Conservation (phyloP, 148 eudicot genomes). For the Bassia scoparia region DNA sequence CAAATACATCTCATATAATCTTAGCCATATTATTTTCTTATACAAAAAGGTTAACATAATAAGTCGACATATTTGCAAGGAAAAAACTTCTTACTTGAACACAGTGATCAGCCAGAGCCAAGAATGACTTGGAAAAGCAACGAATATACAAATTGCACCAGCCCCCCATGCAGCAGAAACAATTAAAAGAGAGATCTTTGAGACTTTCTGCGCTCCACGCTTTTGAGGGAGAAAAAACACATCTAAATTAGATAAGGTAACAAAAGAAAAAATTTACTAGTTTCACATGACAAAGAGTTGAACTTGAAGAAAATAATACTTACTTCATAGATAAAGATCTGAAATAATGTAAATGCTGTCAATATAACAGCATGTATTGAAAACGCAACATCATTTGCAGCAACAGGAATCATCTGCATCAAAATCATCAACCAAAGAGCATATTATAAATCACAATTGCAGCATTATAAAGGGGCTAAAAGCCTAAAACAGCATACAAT, state of each 20-base stretch:
- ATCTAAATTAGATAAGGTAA: conserved; percentile 10
- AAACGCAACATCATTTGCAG: conserved; percentile 74
- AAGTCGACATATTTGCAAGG: background rate
- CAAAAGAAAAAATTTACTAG: background rate
- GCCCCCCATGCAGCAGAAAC: conserved; percentile 54
- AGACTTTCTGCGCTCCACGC: conserved; percentile 74
- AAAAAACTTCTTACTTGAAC: conserved; percentile 52
- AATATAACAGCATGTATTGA: conserved; percentile 69
- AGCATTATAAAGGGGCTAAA: background rate
- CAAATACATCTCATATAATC: background rate
- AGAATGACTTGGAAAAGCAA: conserved; percentile 62
- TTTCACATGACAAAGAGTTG: background rate
- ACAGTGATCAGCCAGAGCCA: conserved; percentile 71
- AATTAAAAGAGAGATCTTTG: conserved; percentile 45
- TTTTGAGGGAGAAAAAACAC: conserved; percentile 9
- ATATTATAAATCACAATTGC: conserved; percentile 3
- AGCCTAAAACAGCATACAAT: background rate
- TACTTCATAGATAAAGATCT: conserved; percentile 75
- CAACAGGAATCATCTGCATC: conserved; percentile 86
- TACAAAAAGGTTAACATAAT: background rate
- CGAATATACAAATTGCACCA: conserved; percentile 56
- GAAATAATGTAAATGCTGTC: conserved; percentile 66
- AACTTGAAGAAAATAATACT: conserved; percentile 19
- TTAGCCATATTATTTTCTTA: background rate
- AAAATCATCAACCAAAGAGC: background rate